Conservation (phyloP, 306 rosid species). For the Echinosophora koreensis region DNA sequence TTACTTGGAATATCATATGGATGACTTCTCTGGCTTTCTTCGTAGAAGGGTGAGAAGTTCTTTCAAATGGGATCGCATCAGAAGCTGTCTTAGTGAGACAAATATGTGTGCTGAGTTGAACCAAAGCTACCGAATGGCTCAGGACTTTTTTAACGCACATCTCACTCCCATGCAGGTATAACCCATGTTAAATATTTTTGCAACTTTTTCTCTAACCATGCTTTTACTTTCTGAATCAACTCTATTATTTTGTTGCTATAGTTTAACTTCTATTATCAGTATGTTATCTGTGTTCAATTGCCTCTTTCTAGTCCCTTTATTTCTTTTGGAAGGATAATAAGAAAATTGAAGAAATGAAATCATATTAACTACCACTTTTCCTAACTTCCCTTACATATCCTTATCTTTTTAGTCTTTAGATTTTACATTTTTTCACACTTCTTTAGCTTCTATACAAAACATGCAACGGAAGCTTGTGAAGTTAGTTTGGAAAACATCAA, state of each 20-base stretch:
- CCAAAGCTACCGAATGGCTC: slow-evolving; percentile 82
- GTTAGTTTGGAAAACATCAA: too few relatives aligned
- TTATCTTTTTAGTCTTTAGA: too few relatives aligned
- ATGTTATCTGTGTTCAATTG: not conserved
- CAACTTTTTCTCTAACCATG: not conserved
- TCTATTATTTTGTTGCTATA: not conserved
- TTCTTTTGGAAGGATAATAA: not conserved
- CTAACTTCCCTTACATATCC: too few relatives aligned
- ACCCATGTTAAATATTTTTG: not conserved
- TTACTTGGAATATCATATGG: slow-evolving; percentile 81
- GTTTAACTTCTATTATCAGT: not conserved
- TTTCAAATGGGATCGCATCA: slow-evolving; percentile 76
- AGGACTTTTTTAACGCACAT: slow-evolving; percentile 80
- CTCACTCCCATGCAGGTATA: slow-evolving; percentile 80
- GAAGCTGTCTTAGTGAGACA: slow-evolving; percentile 70
- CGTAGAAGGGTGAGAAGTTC: slow-evolving; percentile 76
- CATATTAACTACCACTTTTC: too few relatives aligned
- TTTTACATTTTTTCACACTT: too few relatives aligned
- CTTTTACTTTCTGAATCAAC: not conserved
- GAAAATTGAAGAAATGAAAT: too few relatives aligned
- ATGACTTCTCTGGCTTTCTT: slow-evolving; percentile 80
- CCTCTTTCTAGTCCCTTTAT: not conserved
- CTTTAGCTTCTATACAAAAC: too few relatives aligned
- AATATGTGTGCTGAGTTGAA: slow-evolving; percentile 78
- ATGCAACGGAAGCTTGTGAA: too few relatives aligned